Conservation (phyloP, 306 rosid species). For the Aeschynomene evenia region DNA sequence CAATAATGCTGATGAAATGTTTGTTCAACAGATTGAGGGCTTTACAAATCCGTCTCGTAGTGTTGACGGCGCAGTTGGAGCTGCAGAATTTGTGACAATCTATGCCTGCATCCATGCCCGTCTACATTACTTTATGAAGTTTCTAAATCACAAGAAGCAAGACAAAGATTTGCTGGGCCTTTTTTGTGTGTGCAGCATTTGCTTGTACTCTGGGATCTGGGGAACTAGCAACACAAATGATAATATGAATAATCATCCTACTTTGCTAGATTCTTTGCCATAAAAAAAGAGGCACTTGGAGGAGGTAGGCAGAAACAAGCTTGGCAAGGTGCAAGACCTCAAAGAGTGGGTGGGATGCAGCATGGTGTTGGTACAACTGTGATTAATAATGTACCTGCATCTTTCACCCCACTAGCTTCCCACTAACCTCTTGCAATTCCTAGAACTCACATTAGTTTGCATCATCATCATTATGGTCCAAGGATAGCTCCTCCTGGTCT, state of each 20-base stretch:
- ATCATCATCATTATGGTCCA: not conserved
- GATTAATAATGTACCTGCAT: not conserved
- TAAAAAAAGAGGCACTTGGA: slow-evolving; percentile 17
- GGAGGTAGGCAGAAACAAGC: slow-evolving; percentile 4
- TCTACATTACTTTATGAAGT: slow-evolving; percentile 20
- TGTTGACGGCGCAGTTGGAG: slow-evolving; percentile 47
- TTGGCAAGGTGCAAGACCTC: slow-evolving; percentile 14
- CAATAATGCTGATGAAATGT: slow-evolving; percentile 16
- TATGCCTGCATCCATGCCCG: slow-evolving; percentile 35
- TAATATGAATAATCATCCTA: slow-evolving; percentile 2
- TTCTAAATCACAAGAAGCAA: slow-evolving; percentile 25
- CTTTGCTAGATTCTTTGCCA: slow-evolving; percentile 6
- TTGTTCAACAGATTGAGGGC: slow-evolving; percentile 49
- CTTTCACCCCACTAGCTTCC: slow-evolving; percentile 5
- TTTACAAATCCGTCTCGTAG: slow-evolving; percentile 42
- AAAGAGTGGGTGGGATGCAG: slow-evolving; percentile 1
- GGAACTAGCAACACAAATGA: slow-evolving; percentile 1
- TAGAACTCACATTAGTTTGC: slow-evolving; percentile 19
- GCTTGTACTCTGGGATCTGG: slow-evolving; percentile 9
- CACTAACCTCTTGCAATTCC: slow-evolving; percentile 9
- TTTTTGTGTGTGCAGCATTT: slow-evolving; percentile 40
- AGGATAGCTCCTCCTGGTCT: slow-evolving; percentile 23
- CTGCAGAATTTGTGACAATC: slow-evolving; percentile 23
- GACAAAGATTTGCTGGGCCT: slow-evolving; percentile 32
- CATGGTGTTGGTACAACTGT: not conserved